Evolutionary conservation across 1,284 basidiomycete species (phyloP).

Genomic region (Filobasidium uniguttulatum): DNA sequence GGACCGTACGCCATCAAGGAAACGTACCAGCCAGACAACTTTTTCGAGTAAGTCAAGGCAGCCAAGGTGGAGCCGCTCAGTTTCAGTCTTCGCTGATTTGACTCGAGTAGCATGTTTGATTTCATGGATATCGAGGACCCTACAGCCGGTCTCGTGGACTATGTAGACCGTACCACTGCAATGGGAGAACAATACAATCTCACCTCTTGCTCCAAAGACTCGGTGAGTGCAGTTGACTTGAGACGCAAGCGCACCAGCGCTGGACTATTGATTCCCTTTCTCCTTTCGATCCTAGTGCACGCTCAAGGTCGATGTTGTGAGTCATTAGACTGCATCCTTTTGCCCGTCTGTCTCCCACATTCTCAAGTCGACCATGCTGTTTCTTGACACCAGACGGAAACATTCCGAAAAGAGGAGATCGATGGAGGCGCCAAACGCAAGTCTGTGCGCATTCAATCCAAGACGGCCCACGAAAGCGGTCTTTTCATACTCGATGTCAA

Average conservation of each 20-base stretch:
- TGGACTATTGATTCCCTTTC: neutral
- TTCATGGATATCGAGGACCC: neutral
- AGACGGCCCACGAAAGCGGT: constrained; percentile 46
- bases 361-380: neutral
- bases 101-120: neutral
- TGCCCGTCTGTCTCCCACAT: neutral
- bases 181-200: no score
- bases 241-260: no score
- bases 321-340: neutral
- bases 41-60: no score
- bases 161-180: neutral
- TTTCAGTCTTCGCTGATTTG: no score
- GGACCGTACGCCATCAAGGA: no score
- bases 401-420: no score
- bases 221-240: no score
- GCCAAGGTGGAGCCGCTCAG: no score
- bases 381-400: no score
- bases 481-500: constrained; percentile 44
- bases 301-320: neutral
- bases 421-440: neutral
- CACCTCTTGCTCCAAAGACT: neutral
- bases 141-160: neutral
- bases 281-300: neutral
- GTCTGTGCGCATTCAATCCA: constrained; percentile 15
- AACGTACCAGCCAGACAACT: no score